Percentiles rank a stretch among this genome's conserved stretches.
Conservation (phyloP, 352 stramenopile genomes). For the Globisporangium heterothallicum region DNA sequence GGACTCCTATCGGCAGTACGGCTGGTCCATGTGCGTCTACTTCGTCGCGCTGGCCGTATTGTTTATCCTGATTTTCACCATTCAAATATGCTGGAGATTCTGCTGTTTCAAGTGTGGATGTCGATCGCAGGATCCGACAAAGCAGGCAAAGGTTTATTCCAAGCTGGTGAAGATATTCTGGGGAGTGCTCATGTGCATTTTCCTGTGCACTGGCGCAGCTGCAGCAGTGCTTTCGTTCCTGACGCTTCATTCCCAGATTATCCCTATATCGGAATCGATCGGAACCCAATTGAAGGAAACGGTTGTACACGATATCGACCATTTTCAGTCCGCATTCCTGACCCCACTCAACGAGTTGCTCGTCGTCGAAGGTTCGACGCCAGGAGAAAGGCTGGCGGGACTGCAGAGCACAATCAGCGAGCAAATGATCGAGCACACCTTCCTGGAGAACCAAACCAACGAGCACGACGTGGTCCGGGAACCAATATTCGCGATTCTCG, state of each 20-base stretch:
- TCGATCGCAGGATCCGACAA: conserved; percentile 30
- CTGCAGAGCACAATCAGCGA: conserved; percentile 22
- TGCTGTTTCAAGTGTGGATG: conserved; percentile 51
- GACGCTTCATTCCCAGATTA: conserved; percentile 24
- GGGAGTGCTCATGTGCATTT: conserved; percentile 28
- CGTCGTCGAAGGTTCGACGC: not conserved
- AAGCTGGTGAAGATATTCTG: conserved; percentile 40
- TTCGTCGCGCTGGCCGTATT: conserved; percentile 19
- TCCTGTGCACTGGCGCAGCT: conserved; percentile 16
- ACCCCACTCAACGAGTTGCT: conserved; percentile 30
- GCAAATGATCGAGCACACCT: conserved; percentile 31
- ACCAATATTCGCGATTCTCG: conserved; percentile 37
- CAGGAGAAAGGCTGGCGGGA: conserved; percentile 15
- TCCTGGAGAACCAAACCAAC: conserved; percentile 44
- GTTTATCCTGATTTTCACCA: conserved; percentile 32
- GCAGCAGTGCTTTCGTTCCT: conserved; percentile 28
- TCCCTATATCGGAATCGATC: conserved; percentile 21
- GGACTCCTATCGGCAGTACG: conserved; percentile 41
- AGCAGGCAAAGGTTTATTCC: conserved; percentile 42
- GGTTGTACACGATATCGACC: conserved; percentile 21
- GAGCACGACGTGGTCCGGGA: conserved; percentile 23
- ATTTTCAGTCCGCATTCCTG: conserved; percentile 37
- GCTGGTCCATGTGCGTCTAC: conserved; percentile 29
- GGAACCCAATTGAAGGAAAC: conserved; percentile 20
- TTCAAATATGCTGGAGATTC: conserved; percentile 37